Conservation (phyloP, 169 alveolate species). For the Eimeria acervulina region DNA sequence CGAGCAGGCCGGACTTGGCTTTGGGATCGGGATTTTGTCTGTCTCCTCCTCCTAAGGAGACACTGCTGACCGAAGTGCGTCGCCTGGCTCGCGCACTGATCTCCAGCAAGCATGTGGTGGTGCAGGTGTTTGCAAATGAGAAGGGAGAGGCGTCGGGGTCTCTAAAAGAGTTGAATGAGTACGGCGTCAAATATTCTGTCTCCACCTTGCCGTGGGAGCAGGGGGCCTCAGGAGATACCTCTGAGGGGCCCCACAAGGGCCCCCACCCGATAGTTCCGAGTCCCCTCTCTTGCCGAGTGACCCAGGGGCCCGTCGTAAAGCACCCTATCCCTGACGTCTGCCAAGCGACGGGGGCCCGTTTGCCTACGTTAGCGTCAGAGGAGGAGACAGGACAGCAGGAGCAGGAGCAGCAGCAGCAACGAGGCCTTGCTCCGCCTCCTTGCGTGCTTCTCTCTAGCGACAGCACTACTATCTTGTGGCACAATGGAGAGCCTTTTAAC, state of each 20-base stretch:
- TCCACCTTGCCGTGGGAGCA: background rate
- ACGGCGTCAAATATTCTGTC: constrained; percentile 24
- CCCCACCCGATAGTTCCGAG: background rate
- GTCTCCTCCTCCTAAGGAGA: constrained; percentile 20
- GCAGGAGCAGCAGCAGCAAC: constrained; percentile 4
- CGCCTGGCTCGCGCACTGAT: background rate
- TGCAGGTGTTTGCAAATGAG: background rate
- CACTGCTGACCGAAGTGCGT: background rate
- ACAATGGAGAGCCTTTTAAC: constrained; percentile 59
- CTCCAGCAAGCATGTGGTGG: background rate
- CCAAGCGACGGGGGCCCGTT: background rate
- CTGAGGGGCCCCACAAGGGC: background rate
- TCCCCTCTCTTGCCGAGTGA: background rate
- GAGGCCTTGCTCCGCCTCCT: background rate
- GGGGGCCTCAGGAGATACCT: background rate
- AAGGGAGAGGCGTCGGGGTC: background rate
- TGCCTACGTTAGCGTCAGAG: background rate
- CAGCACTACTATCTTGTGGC: constrained; percentile 77
- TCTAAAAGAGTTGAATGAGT: background rate
- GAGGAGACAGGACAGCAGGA: background rate
- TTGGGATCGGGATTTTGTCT: constrained; percentile 26
- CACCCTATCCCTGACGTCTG: constrained; percentile 46
- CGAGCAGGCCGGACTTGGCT: constrained; percentile 57
- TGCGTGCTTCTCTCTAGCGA: constrained; percentile 81
- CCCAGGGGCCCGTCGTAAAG: background rate